These are phyloP conservation scores for Fusarium illudens DNA, from an alignment of 2,329 filamentous ascomycete genomes.

Conservation along the genomic window DNA sequence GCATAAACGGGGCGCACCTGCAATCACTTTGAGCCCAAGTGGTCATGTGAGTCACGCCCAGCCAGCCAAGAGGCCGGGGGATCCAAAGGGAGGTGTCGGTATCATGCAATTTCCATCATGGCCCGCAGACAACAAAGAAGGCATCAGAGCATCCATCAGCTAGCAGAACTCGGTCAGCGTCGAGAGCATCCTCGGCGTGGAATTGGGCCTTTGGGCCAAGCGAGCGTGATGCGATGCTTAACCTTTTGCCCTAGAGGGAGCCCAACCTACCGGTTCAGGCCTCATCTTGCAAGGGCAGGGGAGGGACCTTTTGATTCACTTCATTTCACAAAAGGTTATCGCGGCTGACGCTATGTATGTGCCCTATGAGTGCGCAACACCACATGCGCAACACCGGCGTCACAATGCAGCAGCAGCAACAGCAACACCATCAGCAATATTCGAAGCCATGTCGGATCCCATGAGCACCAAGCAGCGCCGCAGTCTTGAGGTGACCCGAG, in stretches of 20 bases:
- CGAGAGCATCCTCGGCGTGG: neutral
- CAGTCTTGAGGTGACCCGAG: constrained; percentile 30
- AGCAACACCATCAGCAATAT: neutral
- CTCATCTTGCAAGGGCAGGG: constrained; percentile 36
- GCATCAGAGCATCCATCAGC: neutral
- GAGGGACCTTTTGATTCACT: constrained; percentile 10
- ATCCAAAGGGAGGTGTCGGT: neutral
- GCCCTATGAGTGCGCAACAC: neutral
- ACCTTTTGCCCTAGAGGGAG: constrained; percentile 15
- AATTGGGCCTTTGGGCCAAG: neutral
- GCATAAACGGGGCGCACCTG: neutral
- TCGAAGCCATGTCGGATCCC: constrained; percentile 4
- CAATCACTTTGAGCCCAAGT: neutral
- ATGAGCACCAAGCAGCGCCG: constrained; percentile 22
- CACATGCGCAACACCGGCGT: neutral
- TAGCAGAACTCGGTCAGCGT: neutral
- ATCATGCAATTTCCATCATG: neutral
- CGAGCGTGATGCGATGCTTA: neutral
- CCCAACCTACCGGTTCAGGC: constrained; percentile 40
- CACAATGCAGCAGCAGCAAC: neutral
- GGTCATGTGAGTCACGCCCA: constrained; percentile 7
- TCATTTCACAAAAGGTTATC: neutral
- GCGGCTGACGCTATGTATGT: neutral
- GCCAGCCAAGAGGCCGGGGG: neutral
- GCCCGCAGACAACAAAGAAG: neutral